phyloP scores from a whole-genome alignment of 768 basidiomycete species.

The Exidia glandulosa region DNA sequence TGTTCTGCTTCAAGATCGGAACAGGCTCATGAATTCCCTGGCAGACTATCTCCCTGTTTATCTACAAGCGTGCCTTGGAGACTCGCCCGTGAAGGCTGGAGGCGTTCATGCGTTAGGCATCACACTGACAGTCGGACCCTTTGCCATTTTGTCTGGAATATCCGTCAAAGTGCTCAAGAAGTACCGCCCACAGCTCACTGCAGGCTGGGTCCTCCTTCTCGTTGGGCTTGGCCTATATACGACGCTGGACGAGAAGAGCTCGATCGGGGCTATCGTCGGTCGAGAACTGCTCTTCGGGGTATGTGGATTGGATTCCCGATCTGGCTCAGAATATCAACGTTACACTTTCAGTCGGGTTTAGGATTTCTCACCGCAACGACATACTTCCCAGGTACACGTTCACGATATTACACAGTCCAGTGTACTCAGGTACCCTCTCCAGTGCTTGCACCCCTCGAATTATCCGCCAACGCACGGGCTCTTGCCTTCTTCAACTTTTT shows the following conservation, averaged over 20 bases:
- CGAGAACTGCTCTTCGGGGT: constrained; percentile 20
- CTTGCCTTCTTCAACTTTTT: constrained; percentile 23
- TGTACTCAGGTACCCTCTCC: not conserved
- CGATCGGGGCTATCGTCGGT: too few species aligned
- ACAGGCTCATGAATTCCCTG: too few species aligned
- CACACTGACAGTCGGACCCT: constrained; percentile 27
- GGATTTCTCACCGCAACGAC: too few species aligned
- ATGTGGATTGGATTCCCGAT: not conserved
- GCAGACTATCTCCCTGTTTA: not conserved
- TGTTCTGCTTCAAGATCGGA: too few species aligned
- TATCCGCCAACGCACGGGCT: constrained; percentile 26
- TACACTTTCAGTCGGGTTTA: too few species aligned
- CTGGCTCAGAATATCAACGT: not conserved
- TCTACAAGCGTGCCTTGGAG: not conserved
- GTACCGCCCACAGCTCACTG: constrained; percentile 27
- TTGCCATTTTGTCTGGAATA: constrained; percentile 27
- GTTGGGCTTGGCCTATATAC: constrained; percentile 26
- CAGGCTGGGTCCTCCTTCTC: constrained; percentile 25
- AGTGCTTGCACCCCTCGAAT: constrained; percentile 13
- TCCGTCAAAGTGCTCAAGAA: constrained; percentile 22
- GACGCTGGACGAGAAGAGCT: not conserved
- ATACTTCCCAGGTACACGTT: not conserved
- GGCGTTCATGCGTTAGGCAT: constrained; percentile 24
- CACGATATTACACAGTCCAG: not conserved
- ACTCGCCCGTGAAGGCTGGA: constrained; percentile 25